phyloP scores from a whole-genome alignment of 2,329 filamentous ascomycete genomes.

The Ploettnerulaceae sp. region DNA sequence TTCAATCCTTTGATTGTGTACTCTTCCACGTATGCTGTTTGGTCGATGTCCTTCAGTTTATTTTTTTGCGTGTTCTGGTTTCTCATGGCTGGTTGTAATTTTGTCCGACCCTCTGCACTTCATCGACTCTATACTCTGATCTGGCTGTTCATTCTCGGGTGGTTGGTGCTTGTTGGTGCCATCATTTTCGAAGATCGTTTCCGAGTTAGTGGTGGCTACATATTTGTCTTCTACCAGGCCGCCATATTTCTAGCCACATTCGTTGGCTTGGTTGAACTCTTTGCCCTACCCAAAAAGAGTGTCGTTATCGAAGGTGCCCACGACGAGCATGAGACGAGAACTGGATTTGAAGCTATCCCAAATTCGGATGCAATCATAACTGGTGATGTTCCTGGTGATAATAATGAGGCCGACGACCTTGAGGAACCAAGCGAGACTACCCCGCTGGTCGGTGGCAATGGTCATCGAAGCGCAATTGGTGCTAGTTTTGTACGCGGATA shows the following conservation, averaged over 20 bases:
- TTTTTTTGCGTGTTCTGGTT: conserved; percentile 84
- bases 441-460: conserved; percentile 46
- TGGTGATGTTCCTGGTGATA: conserved; percentile 26
- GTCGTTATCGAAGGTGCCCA: conserved; percentile 59
- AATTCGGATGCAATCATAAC: conserved; percentile 38
- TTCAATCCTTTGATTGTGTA: conserved; percentile 89
- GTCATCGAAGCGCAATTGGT: conserved; percentile 46
- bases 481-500: conserved; percentile 53
- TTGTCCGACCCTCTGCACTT: conserved; percentile 77
- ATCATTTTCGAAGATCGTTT: conserved; percentile 74
- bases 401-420: background rate
- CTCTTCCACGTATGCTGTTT: conserved; percentile 80
- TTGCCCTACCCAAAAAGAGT: conserved; percentile 67
- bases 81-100: conserved; percentile 71
- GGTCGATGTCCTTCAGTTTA: conserved; percentile 78
- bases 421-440: conserved; percentile 47
- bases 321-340: conserved; percentile 43
- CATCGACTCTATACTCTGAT: conserved; percentile 75
- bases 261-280: conserved; percentile 75
- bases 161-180: conserved; percentile 64
- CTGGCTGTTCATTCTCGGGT: conserved; percentile 77
- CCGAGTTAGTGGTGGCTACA: conserved; percentile 71
- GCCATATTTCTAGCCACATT: conserved; percentile 69
- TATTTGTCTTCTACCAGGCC: conserved; percentile 74
- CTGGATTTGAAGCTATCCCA: conserved; percentile 34